Evolutionary conservation across 129 eudicot genomes (phyloP).

Genomic region (Chrysanthemum lavandulifolium): DNA sequence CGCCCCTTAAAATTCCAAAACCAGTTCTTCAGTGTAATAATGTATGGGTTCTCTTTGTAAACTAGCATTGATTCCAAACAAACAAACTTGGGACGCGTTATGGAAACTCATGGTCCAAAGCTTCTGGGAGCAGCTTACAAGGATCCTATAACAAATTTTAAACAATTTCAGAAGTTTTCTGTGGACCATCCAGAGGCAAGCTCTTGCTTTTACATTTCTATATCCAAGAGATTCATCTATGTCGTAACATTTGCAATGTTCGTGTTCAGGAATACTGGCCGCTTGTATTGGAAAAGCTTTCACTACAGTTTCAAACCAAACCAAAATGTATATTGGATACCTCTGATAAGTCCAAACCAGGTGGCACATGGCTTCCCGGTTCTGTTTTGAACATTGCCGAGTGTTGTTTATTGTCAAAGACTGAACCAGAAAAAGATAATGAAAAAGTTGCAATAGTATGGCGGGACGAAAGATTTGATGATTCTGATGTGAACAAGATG

Average conservation of each 20-base stretch:
- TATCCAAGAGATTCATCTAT: neutral
- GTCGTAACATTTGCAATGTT: neutral
- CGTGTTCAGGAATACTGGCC: conserved; percentile 77
- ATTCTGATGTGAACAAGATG: conserved; percentile 45
- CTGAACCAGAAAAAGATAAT: conserved; percentile 44
- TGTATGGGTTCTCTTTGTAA: conserved; percentile 9
- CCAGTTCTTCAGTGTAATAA: neutral
- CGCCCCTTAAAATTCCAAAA: neutral
- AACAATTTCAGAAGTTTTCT: conserved; percentile 60
- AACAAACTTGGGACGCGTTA: conserved; percentile 69
- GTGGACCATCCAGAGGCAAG: conserved; percentile 83
- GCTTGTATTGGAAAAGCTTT: conserved; percentile 54
- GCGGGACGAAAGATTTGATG: conserved; percentile 57
- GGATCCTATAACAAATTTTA: conserved; percentile 75
- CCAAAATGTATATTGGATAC: conserved; percentile 78
- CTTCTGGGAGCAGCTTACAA: conserved; percentile 63
- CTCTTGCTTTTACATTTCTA: conserved; percentile 5
- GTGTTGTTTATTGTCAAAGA: conserved; percentile 65
- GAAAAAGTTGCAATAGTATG: conserved; percentile 69
- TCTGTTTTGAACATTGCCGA: conserved; percentile 79
- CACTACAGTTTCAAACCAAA: conserved; percentile 48
- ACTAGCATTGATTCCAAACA: conserved; percentile 49
- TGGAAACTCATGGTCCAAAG: conserved; percentile 82
- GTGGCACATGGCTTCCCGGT: conserved; percentile 91
- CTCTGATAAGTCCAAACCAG: conserved; percentile 54